These are phyloP conservation scores for Solanum chilense DNA, from an alignment of 257 asterid species.

Conservation along the genomic window DNA sequence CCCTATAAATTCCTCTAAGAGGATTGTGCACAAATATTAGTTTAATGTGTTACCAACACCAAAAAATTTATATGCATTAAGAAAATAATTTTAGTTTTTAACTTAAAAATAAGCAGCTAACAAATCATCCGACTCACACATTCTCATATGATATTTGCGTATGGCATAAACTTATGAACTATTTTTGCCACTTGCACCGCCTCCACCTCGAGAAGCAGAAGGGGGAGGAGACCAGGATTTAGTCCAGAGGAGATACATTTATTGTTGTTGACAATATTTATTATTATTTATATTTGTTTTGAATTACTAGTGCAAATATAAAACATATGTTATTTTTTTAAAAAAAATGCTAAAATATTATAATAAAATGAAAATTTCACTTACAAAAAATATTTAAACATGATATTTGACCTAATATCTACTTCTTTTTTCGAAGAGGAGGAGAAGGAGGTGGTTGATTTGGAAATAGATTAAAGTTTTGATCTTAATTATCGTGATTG, in stretches of 20 bases:
- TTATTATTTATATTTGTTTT: no score
- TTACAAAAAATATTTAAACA: no score
- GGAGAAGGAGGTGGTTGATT: not conserved
- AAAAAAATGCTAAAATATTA: no score
- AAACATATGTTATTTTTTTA: no score
- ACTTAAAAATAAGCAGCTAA: no score
- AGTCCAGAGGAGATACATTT: not conserved
- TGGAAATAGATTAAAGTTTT: not conserved
- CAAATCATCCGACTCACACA: slow-evolving; percentile 5
- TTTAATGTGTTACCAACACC: slow-evolving; percentile 23
- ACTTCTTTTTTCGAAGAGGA: not conserved
- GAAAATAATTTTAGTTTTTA: not conserved
- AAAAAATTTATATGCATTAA: slow-evolving; percentile 20
- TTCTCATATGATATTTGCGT: slow-evolving; percentile 39
- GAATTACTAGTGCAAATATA: not conserved
- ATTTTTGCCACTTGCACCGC: not conserved
- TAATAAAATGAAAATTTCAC: not conserved
- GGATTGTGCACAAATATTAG: slow-evolving; percentile 22
- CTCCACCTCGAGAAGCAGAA: not conserved
- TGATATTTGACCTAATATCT: not conserved
- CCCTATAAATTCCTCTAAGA: slow-evolving; percentile 15
- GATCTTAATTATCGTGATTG: not conserved
- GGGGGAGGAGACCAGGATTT: not conserved
- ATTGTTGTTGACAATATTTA: not conserved
- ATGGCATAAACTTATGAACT: slow-evolving; percentile 34